Percentiles rank a stretch among this genome's conserved stretches.
Conservation (phyloP, 148 eudicot genomes). For the Selenicereus undatus region DNA sequence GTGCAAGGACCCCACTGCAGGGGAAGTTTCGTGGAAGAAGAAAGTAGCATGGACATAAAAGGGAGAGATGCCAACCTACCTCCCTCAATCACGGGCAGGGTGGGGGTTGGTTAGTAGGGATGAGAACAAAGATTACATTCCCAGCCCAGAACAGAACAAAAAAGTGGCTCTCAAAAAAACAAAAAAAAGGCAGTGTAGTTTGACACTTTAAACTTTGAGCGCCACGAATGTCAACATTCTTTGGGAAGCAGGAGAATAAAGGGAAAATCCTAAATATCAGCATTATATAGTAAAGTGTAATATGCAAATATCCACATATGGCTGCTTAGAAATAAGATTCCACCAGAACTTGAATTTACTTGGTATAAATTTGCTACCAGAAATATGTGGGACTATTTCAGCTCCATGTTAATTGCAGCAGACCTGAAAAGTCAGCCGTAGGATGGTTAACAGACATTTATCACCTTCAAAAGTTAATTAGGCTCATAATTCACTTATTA, state of each 20-base stretch:
- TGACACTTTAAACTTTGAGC: background rate
- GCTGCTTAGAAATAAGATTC: background rate
- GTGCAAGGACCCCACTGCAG: background rate
- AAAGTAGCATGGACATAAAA: background rate
- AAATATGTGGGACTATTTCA: background rate
- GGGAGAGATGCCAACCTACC: too few relatives aligned
- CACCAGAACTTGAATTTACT: background rate
- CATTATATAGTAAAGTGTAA: background rate
- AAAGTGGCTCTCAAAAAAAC: background rate
- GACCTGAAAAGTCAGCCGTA: background rate
- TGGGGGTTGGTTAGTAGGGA: background rate
- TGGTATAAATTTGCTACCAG: background rate
- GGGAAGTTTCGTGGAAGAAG: background rate
- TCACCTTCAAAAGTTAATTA: too few relatives aligned
- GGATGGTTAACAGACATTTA: background rate
- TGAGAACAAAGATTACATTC: background rate
- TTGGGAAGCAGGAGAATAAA: background rate
- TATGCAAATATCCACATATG: background rate
- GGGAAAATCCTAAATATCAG: background rate
- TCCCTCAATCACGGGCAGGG: background rate
- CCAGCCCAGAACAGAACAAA: background rate
- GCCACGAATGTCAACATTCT: background rate
- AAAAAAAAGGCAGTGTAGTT: background rate
- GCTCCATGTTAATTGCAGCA: background rate
- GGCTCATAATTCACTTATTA: too few relatives aligned